Conservation (phyloP, 176 grass and related monocot genomes). For the Oryza meyeriana region DNA sequence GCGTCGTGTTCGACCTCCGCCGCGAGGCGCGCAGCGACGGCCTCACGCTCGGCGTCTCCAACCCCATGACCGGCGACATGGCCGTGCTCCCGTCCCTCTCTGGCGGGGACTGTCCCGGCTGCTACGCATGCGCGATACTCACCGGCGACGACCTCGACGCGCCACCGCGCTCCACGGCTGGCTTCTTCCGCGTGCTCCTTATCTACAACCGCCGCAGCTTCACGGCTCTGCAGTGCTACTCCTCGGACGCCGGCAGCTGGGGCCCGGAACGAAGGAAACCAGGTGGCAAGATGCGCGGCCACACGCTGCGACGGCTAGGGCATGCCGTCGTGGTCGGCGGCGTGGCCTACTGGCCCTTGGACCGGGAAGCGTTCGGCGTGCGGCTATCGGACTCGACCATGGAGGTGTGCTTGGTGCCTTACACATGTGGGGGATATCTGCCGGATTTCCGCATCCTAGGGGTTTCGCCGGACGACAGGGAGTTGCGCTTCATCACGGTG, state of each 20-base stretch:
- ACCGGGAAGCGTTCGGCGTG: neutral
- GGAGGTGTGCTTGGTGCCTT: conserved; percentile 8
- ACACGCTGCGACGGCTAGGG: neutral
- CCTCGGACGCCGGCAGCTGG: neutral
- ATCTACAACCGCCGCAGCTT: neutral
- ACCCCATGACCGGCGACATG: neutral
- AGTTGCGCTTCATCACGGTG: too few relatives aligned
- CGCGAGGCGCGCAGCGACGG: neutral
- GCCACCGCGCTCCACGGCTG: neutral
- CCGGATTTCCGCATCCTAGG: neutral
- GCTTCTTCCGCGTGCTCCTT: neutral
- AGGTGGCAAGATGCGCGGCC: too few relatives aligned
- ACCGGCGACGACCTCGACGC: conserved; percentile 11
- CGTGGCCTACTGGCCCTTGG: neutral
- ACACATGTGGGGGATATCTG: neutral
- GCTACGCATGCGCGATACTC: conserved; percentile 35
- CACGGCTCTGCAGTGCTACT: neutral
- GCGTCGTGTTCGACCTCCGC: conserved; percentile 25
- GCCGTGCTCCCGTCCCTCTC: conserved; percentile 16
- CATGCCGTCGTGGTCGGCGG: neutral
- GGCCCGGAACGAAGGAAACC: neutral
- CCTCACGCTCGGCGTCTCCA: conserved; percentile 9
- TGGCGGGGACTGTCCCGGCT: conserved; percentile 9
- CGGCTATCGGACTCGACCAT: neutral
- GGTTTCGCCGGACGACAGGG: neutral